Conservation (phyloP, 768 basidiomycete species). For the Tricholoma sp. region DNA sequence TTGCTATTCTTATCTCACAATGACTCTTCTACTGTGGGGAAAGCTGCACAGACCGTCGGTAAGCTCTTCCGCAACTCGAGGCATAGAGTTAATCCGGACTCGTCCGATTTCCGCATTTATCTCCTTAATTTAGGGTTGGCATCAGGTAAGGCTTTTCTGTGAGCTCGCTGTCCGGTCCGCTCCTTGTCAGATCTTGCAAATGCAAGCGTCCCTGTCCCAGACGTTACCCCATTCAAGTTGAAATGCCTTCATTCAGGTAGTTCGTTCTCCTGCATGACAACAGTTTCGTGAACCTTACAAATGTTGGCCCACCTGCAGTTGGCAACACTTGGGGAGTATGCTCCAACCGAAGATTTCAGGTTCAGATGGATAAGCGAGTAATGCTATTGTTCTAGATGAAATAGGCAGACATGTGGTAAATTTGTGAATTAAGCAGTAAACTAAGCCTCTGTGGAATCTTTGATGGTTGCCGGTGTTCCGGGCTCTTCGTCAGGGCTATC, state of each 20-base stretch:
- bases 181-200: conserved; percentile 4
- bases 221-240: conserved; percentile 3
- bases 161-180: conserved; percentile 2
- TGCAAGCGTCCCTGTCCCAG: conserved; percentile 1
- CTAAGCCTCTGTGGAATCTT: conserved; percentile 8
- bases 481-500: conserved; percentile 13
- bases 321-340: not conserved
- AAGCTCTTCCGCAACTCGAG: conserved; percentile 1
- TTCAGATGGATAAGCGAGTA: not conserved
- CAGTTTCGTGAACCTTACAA: not conserved
- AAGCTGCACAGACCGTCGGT: not conserved
- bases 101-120: conserved; percentile 11
- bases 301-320: not conserved
- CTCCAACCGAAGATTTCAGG: not conserved
- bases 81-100: not conserved
- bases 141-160: not conserved
- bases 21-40: not conserved
- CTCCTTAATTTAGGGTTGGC: conserved; percentile 11
- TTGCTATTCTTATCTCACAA: not conserved
- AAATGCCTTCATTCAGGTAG: not conserved
- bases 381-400: not conserved
- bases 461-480: conserved; percentile 1
- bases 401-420: not conserved
- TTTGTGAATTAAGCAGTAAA: not conserved
- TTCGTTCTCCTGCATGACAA: not conserved